phyloP scores from a whole-genome alignment of 805 yeast genomes.

The Lipomyces spencermartinsiae region DNA sequence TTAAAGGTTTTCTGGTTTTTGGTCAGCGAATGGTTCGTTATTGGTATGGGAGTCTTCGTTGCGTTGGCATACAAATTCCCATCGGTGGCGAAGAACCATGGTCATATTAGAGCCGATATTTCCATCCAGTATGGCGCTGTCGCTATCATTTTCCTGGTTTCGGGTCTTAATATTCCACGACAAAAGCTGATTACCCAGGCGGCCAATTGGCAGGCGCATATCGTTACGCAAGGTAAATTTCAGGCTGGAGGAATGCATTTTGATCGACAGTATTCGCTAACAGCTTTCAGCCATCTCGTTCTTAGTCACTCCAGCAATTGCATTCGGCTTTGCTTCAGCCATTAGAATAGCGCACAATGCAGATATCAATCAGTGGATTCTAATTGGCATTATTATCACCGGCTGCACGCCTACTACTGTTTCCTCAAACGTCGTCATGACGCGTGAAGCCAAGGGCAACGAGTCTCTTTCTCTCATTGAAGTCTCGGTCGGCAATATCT shows the following conservation, averaged over 20 bases:
- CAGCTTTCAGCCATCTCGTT: slow-evolving; percentile 58
- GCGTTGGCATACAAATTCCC: slow-evolving; percentile 81
- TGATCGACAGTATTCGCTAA: background rate
- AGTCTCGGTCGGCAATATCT: slow-evolving; percentile 80
- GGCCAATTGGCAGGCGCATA: slow-evolving; percentile 82
- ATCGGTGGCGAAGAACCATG: slow-evolving; percentile 82
- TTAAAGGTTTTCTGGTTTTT: slow-evolving; percentile 13
- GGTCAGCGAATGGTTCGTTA: slow-evolving; percentile 69
- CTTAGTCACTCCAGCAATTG: slow-evolving; percentile 69
- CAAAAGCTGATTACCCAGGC: slow-evolving; percentile 65
- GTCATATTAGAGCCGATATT: slow-evolving; percentile 74
- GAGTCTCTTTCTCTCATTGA: slow-evolving; percentile 79
- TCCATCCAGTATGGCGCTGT: slow-evolving; percentile 86
- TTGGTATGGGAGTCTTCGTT: slow-evolving; percentile 71
- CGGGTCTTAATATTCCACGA: slow-evolving; percentile 80
- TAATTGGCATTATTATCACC: slow-evolving; percentile 82
- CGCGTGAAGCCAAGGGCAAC: slow-evolving; percentile 83
- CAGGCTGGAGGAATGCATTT: background rate
- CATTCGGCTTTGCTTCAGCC: slow-evolving; percentile 75
- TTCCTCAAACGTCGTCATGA: slow-evolving; percentile 91
- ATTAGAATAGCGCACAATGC: slow-evolving; percentile 63
- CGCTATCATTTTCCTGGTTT: slow-evolving; percentile 79
- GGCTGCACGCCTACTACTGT: slow-evolving; percentile 92
- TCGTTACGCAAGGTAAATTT: slow-evolving; percentile 58
- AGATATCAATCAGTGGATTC: slow-evolving; percentile 73